A percentile compares a stretch with the other conserved stretches of the same genome.
Evolutionary conservation across 139 green algal genomes (phyloP).

Genomic region (Klebsormidium nitens): DNA sequence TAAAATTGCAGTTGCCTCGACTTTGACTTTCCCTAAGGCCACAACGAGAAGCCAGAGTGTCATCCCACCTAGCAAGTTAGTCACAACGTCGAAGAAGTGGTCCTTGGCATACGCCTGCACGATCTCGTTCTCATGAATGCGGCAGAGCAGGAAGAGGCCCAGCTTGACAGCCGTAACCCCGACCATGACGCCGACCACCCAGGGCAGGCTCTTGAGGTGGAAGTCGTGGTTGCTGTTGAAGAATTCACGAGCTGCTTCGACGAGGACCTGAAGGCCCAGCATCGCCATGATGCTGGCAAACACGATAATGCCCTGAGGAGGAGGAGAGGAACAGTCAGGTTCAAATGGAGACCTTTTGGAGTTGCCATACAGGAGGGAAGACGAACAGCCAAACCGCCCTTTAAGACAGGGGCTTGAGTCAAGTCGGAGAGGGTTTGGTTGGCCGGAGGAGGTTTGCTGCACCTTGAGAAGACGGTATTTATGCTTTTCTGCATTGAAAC

Average conservation of each 20-base stretch:
- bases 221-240: conserved; percentile 18
- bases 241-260: conserved; percentile 40
- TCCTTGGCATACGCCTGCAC: conserved; percentile 53
- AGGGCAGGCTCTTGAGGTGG: conserved; percentile 30
- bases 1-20: no score
- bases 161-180: conserved; percentile 48
- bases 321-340: no score
- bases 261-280: conserved; percentile 46
- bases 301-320: conserved; percentile 55
- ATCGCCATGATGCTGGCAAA: conserved; percentile 57
- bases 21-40: no score
- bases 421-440: no score
- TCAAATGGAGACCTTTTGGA: no score
- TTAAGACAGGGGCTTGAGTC: no score
- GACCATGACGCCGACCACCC: conserved; percentile 39
- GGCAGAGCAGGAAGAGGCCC: conserved; percentile 43
- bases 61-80: conserved; percentile 53
- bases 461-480: no score
- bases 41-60: no score
- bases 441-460: no score
- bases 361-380: no score
- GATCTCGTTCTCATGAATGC: conserved; percentile 30
- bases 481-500: no score
- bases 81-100: conserved; percentile 60
- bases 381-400: no score